Percentiles rank a stretch among this genome's conserved stretches.
Conservation (phyloP, 352 stramenopile species). For the Achlya hypogyna region DNA sequence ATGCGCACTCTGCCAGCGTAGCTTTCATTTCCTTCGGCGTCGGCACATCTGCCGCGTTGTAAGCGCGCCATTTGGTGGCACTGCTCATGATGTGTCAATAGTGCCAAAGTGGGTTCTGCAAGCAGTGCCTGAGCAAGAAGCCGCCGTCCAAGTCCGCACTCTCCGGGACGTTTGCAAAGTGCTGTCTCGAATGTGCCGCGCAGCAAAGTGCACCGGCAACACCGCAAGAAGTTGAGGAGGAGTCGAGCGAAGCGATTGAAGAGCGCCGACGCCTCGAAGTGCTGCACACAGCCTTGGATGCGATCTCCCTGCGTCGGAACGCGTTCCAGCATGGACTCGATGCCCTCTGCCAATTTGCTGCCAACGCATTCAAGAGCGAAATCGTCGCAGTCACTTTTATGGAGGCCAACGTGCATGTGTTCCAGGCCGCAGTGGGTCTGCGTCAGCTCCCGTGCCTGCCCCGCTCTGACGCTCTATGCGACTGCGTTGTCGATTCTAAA, state of each 20-base stretch:
- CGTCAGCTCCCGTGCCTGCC: not conserved
- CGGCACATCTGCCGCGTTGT: not conserved
- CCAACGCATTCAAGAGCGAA: not conserved
- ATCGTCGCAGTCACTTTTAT: not conserved
- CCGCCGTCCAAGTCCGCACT: not conserved
- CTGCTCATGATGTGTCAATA: not conserved
- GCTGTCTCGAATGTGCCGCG: not conserved
- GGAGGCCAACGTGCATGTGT: not conserved
- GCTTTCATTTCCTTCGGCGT: not conserved
- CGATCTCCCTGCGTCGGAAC: not conserved
- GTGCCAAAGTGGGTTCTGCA: not conserved
- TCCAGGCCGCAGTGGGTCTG: not conserved
- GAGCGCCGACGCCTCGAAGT: not conserved
- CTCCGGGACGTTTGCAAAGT: not conserved
- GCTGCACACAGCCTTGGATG: not conserved
- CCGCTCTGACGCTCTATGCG: not conserved
- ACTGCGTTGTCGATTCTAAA: not conserved
- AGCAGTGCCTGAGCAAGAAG: constrained; percentile 4
- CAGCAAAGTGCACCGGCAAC: not conserved
- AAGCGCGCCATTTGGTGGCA: not conserved
- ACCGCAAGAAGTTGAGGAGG: not conserved
- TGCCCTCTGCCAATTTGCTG: not conserved
- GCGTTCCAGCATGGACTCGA: not conserved
- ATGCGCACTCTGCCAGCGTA: not conserved
- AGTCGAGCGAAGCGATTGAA: not conserved